Evolutionary conservation across 2,329 filamentous ascomycete genomes (phyloP).

Genomic region (Xylaria arbuscula): DNA sequence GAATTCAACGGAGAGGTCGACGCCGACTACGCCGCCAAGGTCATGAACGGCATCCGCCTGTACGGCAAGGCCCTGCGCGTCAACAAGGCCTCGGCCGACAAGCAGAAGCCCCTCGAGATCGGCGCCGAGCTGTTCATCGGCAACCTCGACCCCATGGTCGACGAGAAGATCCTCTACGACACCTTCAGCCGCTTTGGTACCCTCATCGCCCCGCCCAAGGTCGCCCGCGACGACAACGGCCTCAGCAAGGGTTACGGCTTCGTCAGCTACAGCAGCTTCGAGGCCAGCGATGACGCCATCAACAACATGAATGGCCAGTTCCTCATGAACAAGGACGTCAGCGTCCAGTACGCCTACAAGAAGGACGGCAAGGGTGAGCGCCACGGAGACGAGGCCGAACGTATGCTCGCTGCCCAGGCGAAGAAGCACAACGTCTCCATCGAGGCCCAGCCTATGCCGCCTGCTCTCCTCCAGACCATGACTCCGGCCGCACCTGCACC

Average conservation of each 20-base stretch:
- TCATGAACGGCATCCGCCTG: slow-evolving; percentile 95
- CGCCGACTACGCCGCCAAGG: slow-evolving; percentile 94
- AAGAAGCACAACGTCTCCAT: slow-evolving; percentile 94
- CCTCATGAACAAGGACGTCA: slow-evolving; percentile 95
- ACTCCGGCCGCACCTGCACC: slow-evolving; percentile 45
- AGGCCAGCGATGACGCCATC: slow-evolving; percentile 91
- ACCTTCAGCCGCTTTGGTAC: slow-evolving; percentile 92
- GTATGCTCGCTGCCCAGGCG: slow-evolving; percentile 89
- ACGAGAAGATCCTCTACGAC: slow-evolving; percentile 95
- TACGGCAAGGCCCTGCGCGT: slow-evolving; percentile 96
- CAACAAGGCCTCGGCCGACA: slow-evolving; percentile 92
- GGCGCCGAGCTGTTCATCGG: slow-evolving; percentile 97
- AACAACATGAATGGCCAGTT: slow-evolving; percentile 96
- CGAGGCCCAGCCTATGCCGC: slow-evolving; percentile 78
- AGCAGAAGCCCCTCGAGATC: slow-evolving; percentile 91
- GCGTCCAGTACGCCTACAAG: slow-evolving; percentile 98
- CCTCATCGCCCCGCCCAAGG: slow-evolving; percentile 86
- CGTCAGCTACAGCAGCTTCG: slow-evolving; percentile 91
- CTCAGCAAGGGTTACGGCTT: slow-evolving; percentile 97
- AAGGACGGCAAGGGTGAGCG: slow-evolving; percentile 98
- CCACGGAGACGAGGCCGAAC: slow-evolving; percentile 93
- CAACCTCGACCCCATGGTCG: slow-evolving; percentile 92
- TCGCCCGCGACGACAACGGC: slow-evolving; percentile 88
- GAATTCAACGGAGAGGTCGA: slow-evolving; percentile 96
- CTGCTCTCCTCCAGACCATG: slow-evolving; percentile 71